Evolutionary conservation across 2,329 filamentous ascomycete species (phyloP).

Genomic region (Colletotrichum tropicicola): DNA sequence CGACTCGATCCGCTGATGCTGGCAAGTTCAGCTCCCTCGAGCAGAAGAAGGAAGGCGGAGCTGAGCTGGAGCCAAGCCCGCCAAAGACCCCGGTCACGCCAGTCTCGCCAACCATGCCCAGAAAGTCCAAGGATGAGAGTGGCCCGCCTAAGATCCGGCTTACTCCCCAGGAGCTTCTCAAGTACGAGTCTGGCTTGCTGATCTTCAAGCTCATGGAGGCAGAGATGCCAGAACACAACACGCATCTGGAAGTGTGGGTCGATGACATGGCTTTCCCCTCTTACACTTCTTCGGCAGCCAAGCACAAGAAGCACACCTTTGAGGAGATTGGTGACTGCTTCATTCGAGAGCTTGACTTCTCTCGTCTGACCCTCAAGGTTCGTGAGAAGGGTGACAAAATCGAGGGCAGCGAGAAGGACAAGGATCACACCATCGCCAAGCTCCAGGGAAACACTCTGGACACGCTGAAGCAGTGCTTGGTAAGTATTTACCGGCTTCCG

Average conservation of each 20-base stretch:
- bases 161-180: constrained; percentile 79
- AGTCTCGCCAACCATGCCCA: constrained; percentile 53
- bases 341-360: constrained; percentile 97
- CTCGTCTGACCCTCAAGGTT: constrained; percentile 87
- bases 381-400: constrained; percentile 82
- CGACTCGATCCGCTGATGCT: constrained; percentile 41
- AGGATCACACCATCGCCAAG: constrained; percentile 82
- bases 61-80: constrained; percentile 35
- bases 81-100: constrained; percentile 55
- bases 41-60: constrained; percentile 33
- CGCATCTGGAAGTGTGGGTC: constrained; percentile 86
- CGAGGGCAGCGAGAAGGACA: constrained; percentile 67
- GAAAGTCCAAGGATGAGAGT: constrained; percentile 59
- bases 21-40: constrained; percentile 55
- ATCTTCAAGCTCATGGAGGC: constrained; percentile 95
- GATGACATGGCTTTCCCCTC: constrained; percentile 95
- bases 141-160: constrained; percentile 80
- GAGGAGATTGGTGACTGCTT: constrained; percentile 96
- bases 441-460: constrained; percentile 86
- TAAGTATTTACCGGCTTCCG: constrained; percentile 53
- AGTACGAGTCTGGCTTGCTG: constrained; percentile 90
- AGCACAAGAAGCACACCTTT: constrained; percentile 74
- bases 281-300: constrained; percentile 82
- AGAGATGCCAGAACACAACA: constrained; percentile 79
- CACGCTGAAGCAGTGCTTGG: constrained; percentile 86